phyloP scores from a whole-genome alignment of 305 asterid genomes.

The Rubia peregrina region DNA sequence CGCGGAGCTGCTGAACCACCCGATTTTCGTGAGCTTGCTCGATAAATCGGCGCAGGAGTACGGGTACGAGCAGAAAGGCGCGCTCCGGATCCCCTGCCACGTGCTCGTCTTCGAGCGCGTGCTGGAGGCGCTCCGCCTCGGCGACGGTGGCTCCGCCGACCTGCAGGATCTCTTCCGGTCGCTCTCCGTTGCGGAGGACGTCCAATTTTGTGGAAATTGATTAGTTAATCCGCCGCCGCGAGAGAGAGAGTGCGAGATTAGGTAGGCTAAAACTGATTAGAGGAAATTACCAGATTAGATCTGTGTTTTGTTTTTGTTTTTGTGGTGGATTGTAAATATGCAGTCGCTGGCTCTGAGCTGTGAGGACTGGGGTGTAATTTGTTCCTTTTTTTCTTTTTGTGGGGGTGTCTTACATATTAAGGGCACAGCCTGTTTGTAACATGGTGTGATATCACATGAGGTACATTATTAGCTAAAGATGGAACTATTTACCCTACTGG shows the following conservation, averaged over 20 bases:
- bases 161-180: conserved; percentile 38
- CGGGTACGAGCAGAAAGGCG: conserved; percentile 86
- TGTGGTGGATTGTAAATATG: background rate
- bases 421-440: conserved; percentile 4
- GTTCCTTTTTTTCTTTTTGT: background rate
- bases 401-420: background rate
- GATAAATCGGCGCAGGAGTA: conserved; percentile 82
- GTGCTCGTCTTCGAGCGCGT: conserved; percentile 79
- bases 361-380: background rate
- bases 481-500: no score
- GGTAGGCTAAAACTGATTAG: background rate
- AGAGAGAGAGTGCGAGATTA: background rate
- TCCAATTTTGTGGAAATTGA: background rate
- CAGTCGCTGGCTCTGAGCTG: conserved; percentile 4
- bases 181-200: conserved; percentile 22
- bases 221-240: no score
- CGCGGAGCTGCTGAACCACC: conserved; percentile 77
- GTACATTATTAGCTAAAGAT: no score
- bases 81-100: conserved; percentile 82
- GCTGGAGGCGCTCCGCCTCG: conserved; percentile 58
- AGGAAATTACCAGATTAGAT: background rate
- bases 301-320: background rate
- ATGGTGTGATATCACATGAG: background rate
- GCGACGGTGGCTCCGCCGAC: conserved; percentile 34
- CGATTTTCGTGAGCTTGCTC: conserved; percentile 56